Evolutionary conservation across 345 rosid species (phyloP), one percentile per base, ranked within the genome.

Genomic region (Balakata baccata): DNA sequence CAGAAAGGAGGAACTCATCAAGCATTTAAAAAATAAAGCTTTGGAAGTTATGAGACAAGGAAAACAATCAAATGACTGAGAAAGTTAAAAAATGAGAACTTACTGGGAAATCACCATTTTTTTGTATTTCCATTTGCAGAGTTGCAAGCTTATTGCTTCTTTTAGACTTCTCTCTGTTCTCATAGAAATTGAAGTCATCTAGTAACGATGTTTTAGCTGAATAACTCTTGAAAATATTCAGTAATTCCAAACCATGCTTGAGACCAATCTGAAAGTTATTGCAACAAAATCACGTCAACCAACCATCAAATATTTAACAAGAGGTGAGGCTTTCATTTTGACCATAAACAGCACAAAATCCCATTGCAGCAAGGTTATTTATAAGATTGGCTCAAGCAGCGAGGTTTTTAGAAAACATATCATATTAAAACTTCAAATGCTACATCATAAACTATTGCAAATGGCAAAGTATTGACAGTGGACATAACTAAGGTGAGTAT

Each of bases 161-260:
- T 57, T 78, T 86, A 20, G 88, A 79, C 86, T 79, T 85, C 83
- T 87, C 90, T 75, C 92, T 81, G 23, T 72, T 84, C 73, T 91
- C 93, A 38, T 89, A 91, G 51, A 91, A 91, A 80, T 64, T 82
- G 73, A 89, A 87, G 82, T 91, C 97, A 70, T 89, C 92, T 65
- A 89, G 38, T 84, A 91, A 74, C 7, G 82, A 87, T 25, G 93
- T 67, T 69, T 67, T 86, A 23, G 82, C 79, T 5, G 86, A 47
- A 57, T 86, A 89, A 38, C 65, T 79, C 81, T 84, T 87, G 63
- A 91, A 89, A 59, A 91, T 87, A 0, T 79, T 85, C 75, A 91
- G 85, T 89, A 91, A 81, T 78, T 87, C 89, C 66, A 91, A 78
- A 22, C 97, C 93, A 81, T 89, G 88, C 77, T 82, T 79, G 68